Base-by-base conservation (phyloP, 768 basidiomycete species). In the Dentipellis sp. region DNA sequence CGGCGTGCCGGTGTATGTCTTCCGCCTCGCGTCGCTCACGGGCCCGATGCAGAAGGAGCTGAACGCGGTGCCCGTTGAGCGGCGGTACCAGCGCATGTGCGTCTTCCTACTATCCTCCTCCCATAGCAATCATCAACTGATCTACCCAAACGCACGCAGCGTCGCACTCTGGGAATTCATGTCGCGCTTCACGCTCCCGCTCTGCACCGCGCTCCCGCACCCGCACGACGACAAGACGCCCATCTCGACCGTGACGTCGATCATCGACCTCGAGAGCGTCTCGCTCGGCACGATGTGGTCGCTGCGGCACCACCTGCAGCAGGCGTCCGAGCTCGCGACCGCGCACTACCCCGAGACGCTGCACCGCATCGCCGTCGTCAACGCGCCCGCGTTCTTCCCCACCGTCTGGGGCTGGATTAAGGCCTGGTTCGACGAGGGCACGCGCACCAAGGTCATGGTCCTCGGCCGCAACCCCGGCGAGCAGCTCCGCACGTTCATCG, bases 351-450 rank as follows among this genome's bases (percentile, higher is more conserved):
- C 90, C 1, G 90, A 92, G 68, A 89, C 88, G 0, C 72, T 91
- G 42, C 72, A 78, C 62, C 75, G 78, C 37, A 79, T 85, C 62
- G 83, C 76, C 10, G 69, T 93, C 54, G 82, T 93, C 54, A 91
- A 92, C 60, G 83, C 88, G 0, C 91, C 91, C 0, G 73, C 81
- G 0, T 93, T 91, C 74, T 93, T 93, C 68, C 80, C 85, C 2
- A 88, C 84, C 1, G 74, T 92, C 10, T 93, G 90, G 90, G 77
- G 76, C 35, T 92, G 90, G 90, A 76, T 92, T 66, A 89, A 88
- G 74, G 79, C 76, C 23, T 89, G 85, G 84, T 91, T 91, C 67
- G 90, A 91, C 64, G 83, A 86, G 65, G 81, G 79, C 45, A 91
- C 88, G 11, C 79, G 84, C 16, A 76, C 76, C 57, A 93, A 93